These are phyloP conservation scores for Dillenia turbinata DNA, from an alignment of 164 flowering plant species.

Conservation along the genomic window DNA sequence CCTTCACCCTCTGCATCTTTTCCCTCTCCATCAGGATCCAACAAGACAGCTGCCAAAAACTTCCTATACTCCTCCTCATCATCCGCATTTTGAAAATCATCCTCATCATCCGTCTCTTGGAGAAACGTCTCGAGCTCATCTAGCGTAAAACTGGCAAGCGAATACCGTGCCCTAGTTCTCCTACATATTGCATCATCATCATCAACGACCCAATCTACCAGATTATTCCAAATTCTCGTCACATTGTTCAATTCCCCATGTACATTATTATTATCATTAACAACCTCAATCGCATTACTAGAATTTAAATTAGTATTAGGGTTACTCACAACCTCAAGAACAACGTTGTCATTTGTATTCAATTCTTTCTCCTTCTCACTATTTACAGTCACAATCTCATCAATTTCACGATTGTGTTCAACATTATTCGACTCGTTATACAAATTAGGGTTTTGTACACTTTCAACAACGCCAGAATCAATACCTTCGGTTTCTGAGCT, in stretches of 20 bases:
- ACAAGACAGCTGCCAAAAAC: conserved; percentile 85
- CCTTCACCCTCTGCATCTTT: conserved; percentile 28
- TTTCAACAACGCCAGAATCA: conserved; percentile 34
- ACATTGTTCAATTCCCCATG: conserved; percentile 19
- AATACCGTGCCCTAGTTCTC: conserved; percentile 91
- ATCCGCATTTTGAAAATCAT: conserved; percentile 76
- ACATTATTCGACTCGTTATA: conserved; percentile 7
- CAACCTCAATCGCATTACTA: conserved; percentile 18
- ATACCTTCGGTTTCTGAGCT: conserved; percentile 77
- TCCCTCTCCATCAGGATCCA: conserved; percentile 45
- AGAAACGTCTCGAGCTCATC: conserved; percentile 96
- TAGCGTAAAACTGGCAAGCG: conserved; percentile 84
- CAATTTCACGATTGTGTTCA: conserved; percentile 15
- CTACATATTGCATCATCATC: conserved; percentile 84
- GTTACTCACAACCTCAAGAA: conserved; percentile 19
- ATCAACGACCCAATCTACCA: conserved; percentile 20
- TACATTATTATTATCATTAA: conserved; percentile 15
- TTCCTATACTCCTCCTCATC: conserved; percentile 93
- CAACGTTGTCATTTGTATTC: too few relatives aligned
- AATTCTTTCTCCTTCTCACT: too few relatives aligned
- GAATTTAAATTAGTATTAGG: conserved; percentile 11
- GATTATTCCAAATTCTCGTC: conserved; percentile 14
- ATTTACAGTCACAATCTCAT: conserved; percentile 5
- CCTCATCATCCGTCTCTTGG: conserved; percentile 95
- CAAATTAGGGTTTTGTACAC: conserved; percentile 14